Base-by-base conservation (phyloP, 768 basidiomycete species). In the Lactarius pseudohatsudake region DNA sequence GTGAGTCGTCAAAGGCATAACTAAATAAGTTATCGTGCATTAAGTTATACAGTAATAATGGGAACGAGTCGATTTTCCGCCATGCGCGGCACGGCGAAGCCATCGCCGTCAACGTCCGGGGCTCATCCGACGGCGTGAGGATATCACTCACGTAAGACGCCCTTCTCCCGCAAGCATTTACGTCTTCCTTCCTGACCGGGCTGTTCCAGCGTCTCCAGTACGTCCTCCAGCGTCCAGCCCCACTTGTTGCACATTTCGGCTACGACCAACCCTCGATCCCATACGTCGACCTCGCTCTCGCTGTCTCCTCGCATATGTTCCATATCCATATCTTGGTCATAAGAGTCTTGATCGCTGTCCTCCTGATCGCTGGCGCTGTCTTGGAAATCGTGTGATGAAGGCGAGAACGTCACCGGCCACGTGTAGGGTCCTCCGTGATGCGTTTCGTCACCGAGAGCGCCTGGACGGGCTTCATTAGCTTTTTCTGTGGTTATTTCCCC, bases 151-250 rank as follows among this genome's bases (percentile, higher is more conserved):
- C 68, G 65, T 62, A 68, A 58, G 65, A 67, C 41, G 30, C 68
- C 68, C 61, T 66, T 69, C 60, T 67, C 65, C 61, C 68, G 65
- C 45, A 11, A 55, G 41, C 68, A 69, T 47, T 62, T 69, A 66
- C 68, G 65, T 66, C 68, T 67, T 67, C 66, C 66, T n/a, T 59
- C 65, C 40, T 57, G 60, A 47, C 61, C 16, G 1, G 68, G 68
- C 28, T 62, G 68, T 57, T 67, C 65, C n/a, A 69, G 68, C 47
- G 68, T 67, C 53, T 62, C 65, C 56, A 69, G 18, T 7, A 67
- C 65, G 50, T 69, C 68, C 34, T 69, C 65, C 41, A 69, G 30
- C 15, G 68, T 69, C 68, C 68, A 69, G 41, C 68, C 68, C 68
- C 68, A 69, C 55, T 41, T 59, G 61, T 45, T 66, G 47, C 68